Conservation (phyloP, 1,284 basidiomycete genomes). For the Hortiboletus rubellus region DNA sequence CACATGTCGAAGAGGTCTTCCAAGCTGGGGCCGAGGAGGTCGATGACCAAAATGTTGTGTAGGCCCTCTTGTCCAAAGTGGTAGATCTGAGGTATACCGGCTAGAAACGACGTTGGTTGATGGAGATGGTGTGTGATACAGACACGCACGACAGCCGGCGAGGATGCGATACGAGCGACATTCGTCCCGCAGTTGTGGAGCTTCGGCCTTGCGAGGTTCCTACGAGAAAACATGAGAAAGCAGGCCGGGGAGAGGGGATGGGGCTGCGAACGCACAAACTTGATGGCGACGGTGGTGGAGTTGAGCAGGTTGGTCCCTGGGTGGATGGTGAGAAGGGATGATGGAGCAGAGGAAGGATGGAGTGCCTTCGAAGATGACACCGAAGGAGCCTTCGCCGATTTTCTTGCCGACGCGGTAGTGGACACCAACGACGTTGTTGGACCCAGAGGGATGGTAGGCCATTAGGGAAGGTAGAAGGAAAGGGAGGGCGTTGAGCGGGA, state of each 20-base stretch:
- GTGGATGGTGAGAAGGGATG: not conserved
- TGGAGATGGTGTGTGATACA: slow-evolving; percentile 5
- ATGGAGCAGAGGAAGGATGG: not conserved
- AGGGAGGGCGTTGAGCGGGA: not conserved
- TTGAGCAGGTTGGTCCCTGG: slow-evolving; percentile 86
- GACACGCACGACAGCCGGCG: slow-evolving; percentile 84
- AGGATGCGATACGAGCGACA: slow-evolving; percentile 97
- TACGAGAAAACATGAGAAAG: slow-evolving; percentile 35
- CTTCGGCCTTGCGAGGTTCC: slow-evolving; percentile 98
- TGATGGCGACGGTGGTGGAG: slow-evolving; percentile 91
- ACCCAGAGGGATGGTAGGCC: slow-evolving; percentile 48
- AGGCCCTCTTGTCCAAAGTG: slow-evolving; percentile 98
- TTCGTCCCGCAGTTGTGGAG: slow-evolving; percentile 95
- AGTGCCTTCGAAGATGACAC: slow-evolving; percentile 78
- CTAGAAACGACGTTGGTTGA: slow-evolving; percentile 43
- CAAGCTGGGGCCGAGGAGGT: slow-evolving; percentile 94
- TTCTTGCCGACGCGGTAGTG: slow-evolving; percentile 83
- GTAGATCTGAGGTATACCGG: slow-evolving; percentile 95
- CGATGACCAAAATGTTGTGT: slow-evolving; percentile 97
- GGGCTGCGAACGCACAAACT: slow-evolving; percentile 74
- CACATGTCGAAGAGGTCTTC: slow-evolving; percentile 99
- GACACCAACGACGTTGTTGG: slow-evolving; percentile 71
- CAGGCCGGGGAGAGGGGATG: slow-evolving; percentile 3
- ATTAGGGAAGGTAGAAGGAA: slow-evolving; percentile 20
- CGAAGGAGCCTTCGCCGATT: slow-evolving; percentile 84